Percentiles rank a stretch among this genome's conserved stretches.
Evolutionary conservation across 2,329 filamentous ascomycete species (phyloP).

Genomic region (Colletotrichum higginsianum): DNA sequence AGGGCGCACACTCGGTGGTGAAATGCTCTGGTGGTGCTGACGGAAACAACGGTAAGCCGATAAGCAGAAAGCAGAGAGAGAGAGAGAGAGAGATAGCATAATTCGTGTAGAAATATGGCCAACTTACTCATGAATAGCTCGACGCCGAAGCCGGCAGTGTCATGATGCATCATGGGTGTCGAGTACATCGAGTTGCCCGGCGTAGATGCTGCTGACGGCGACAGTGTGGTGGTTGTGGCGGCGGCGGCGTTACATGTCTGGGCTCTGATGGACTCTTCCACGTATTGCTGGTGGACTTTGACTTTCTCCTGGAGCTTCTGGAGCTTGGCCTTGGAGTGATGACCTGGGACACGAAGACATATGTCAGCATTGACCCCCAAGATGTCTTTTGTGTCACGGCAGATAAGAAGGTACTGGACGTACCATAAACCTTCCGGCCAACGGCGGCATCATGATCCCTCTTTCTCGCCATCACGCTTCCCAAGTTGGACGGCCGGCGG

Average conservation of each 20-base stretch:
- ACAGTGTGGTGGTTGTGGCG: too few relatives aligned
- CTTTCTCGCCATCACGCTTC: not conserved
- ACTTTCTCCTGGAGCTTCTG: conserved; percentile 12
- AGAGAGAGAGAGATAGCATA: too few relatives aligned
- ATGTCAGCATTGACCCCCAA: too few relatives aligned
- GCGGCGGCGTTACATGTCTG: not conserved
- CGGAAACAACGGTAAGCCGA: not conserved
- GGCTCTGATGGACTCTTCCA: conserved; percentile 3
- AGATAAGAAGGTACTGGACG: not conserved
- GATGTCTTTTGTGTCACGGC: not conserved
- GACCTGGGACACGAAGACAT: not conserved
- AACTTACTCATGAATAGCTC: conserved; percentile 7
- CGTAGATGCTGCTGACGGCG: not conserved
- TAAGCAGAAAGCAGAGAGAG: not conserved
- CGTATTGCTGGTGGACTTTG: not conserved
- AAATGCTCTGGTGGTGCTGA: not conserved
- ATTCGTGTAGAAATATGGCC: not conserved
- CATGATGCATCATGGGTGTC: not conserved
- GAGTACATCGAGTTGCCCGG: not conserved
- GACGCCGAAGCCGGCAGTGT: too few relatives aligned
- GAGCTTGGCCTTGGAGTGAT: conserved; percentile 5
- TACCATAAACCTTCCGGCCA: not conserved
- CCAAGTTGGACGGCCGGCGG: not conserved
- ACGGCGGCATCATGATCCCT: not conserved
- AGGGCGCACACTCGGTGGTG: not conserved